Evolutionary conservation across 495 filamentous ascomycete species (phyloP), one percentile per base, ranked within the genome.

Genomic region (Talaromyces trachyspermus): DNA sequence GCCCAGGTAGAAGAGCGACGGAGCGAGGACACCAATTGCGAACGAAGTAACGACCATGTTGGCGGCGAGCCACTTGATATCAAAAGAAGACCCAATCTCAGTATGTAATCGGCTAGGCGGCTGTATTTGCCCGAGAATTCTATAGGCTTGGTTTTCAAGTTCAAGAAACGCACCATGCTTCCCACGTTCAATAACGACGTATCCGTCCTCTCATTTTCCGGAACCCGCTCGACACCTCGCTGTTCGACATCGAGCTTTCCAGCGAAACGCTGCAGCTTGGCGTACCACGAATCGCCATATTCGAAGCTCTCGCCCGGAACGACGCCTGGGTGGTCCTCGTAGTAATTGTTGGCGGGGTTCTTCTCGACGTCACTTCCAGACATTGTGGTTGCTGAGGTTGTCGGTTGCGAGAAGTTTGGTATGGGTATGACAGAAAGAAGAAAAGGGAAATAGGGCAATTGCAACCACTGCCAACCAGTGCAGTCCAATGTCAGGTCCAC

Each of bases 31-130:
- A 45, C 86, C 88, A 49, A 94, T 81, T 25, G 86, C 86, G 55
- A 94, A 91, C 11, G 85, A 83, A 29, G 81, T 83, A 38, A 89
- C 81, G 43, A 88, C 84, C 82, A 91, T 85, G 64, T 91, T 91
- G 50, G 84, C 83, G 1, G 86, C 83, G 42, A 89, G 62, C 87
- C 88, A 91, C 87, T 89, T 57, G 54, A 29, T 29, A 24, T 1
- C 7, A 20, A 18, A 14, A 18, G 12, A 25, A 20, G 14, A 25
- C 10, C 43, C 27, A 40, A 19, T 40, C 22, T 27, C 23, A 46
- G 43, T 46, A 33, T 26, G 22, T 41, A n/a, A n/a, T n/a, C n/a
- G n/a, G n/a, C n/a, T n/a, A n/a, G n/a, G n/a, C n/a, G n/a, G n/a
- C n/a, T n/a, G n/a, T n/a, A n/a, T n/a, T n/a, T n/a, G n/a, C n/a